Percentiles rank a stretch among this genome's conserved stretches.
These are phyloP conservation scores for Mycena albidolilacea DNA, from an alignment of 768 basidiomycete genomes.

Conservation along the genomic window DNA sequence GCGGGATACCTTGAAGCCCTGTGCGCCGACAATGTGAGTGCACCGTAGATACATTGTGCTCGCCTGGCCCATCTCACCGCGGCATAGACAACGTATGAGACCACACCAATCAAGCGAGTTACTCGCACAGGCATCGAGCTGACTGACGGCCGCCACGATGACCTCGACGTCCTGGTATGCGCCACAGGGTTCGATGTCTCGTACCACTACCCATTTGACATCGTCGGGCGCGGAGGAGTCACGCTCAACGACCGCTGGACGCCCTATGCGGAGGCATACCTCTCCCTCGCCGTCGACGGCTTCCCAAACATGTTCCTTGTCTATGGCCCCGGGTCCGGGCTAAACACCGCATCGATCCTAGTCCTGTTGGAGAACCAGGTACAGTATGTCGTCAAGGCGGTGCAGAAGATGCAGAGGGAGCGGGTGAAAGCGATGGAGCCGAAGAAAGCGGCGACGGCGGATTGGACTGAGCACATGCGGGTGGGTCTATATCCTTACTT, in stretches of 20 bases:
- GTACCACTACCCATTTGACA: slow-evolving; percentile 30
- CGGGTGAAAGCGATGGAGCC: slow-evolving; percentile 25
- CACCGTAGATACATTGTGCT: neutral
- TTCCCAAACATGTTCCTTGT: slow-evolving; percentile 29
- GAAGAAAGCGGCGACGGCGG: slow-evolving; percentile 22
- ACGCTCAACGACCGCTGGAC: slow-evolving; percentile 31
- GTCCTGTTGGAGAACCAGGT: slow-evolving; percentile 23
- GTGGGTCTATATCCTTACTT: neutral
- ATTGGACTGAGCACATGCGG: slow-evolving; percentile 34
- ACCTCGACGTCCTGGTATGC: slow-evolving; percentile 31
- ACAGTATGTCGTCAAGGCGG: slow-evolving; percentile 23
- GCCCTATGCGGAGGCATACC: slow-evolving; percentile 26
- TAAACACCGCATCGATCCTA: slow-evolving; percentile 25
- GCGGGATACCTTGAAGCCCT: slow-evolving; percentile 29
- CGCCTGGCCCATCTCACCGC: neutral
- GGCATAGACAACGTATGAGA: slow-evolving; percentile 30
- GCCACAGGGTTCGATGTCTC: slow-evolving; percentile 34
- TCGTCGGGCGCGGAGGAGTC: slow-evolving; percentile 23
- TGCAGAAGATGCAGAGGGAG: slow-evolving; percentile 26
- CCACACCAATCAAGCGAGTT: slow-evolving; percentile 24
- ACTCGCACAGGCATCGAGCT: slow-evolving; percentile 30
- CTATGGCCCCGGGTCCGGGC: slow-evolving; percentile 29
- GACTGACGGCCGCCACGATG: slow-evolving; percentile 21
- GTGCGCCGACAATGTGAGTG: slow-evolving; percentile 23
- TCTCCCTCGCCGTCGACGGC: slow-evolving; percentile 24